Conservation (phyloP, 495 filamentous ascomycete genomes). For the Filosporella fistucella region DNA sequence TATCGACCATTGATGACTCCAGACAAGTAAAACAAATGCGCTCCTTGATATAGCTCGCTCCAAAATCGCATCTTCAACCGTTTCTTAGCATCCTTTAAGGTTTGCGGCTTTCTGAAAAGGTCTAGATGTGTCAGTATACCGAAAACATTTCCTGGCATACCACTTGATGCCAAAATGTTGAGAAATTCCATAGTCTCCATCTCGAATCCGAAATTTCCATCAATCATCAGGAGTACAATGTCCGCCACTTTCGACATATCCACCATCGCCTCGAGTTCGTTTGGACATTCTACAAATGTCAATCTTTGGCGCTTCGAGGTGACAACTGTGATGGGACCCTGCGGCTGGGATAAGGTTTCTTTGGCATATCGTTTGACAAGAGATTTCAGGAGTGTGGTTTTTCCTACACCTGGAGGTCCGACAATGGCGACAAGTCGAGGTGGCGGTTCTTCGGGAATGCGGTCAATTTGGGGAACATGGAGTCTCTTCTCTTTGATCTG, state of each 20-base stretch:
- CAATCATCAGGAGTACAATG: slow-evolving; percentile 95
- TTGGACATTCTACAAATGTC: slow-evolving; percentile 94
- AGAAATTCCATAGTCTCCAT: slow-evolving; percentile 99
- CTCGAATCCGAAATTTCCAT: slow-evolving; percentile 97
- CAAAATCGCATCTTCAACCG: slow-evolving; percentile 91
- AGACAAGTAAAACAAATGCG: slow-evolving; percentile 93
- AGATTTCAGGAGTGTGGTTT: slow-evolving; percentile 70
- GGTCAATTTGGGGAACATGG: slow-evolving; percentile 93
- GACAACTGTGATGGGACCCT: slow-evolving; percentile 89
- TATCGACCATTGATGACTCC: slow-evolving; percentile 95
- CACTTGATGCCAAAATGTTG: slow-evolving; percentile 80
- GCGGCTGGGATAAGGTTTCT: slow-evolving; percentile 82
- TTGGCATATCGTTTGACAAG: slow-evolving; percentile 93
- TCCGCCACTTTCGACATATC: slow-evolving; percentile 95
- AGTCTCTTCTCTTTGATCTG: slow-evolving; percentile 91
- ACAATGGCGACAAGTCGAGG: slow-evolving; percentile 89
- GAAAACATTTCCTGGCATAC: slow-evolving; percentile 98
- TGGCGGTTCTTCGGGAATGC: slow-evolving; percentile 92
- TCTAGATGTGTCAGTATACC: slow-evolving; percentile 96
- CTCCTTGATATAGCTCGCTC: slow-evolving; percentile 94
- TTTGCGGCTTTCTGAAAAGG: slow-evolving; percentile 87
- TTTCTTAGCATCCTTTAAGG: slow-evolving; percentile 88
- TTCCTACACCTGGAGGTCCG: slow-evolving; percentile 83
- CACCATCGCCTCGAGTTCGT: slow-evolving; percentile 91
- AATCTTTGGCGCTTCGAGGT: slow-evolving; percentile 89